These are phyloP conservation scores for Uncinocarpus reesii DNA, from an alignment of 2,329 filamentous ascomycete species.

Conservation along the genomic window DNA sequence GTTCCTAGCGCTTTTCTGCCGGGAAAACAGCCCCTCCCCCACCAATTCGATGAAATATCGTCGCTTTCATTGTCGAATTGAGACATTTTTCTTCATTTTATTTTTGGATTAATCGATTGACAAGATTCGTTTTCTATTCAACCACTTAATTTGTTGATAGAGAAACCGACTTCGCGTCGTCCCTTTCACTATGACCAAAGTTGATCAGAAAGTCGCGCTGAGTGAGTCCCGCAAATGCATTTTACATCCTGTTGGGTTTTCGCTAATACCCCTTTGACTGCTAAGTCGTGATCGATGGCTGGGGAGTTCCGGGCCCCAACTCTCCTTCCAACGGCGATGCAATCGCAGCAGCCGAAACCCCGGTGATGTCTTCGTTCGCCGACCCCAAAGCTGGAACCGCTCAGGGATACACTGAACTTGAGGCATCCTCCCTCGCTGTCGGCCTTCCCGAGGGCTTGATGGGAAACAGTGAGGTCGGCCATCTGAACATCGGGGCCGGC, in stretches of 20 bases:
- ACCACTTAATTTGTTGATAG: constrained; percentile 1
- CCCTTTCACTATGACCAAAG: constrained; percentile 48
- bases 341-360: constrained; percentile 85
- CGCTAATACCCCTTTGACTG: constrained; percentile 31
- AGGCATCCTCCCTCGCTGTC: constrained; percentile 90
- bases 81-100: neutral
- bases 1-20: constrained; percentile 1
- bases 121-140: neutral
- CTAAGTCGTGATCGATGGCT: constrained; percentile 95
- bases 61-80: constrained; percentile 2
- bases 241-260: constrained; percentile 3
- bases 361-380: constrained; percentile 81
- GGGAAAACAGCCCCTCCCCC: constrained; percentile 11
- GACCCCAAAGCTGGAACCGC: constrained; percentile 56
- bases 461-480: constrained; percentile 98
- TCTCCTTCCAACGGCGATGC: constrained; percentile 87
- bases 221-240: constrained; percentile 42
- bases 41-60: constrained; percentile 2
- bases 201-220: constrained; percentile 60
- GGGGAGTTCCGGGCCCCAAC: constrained; percentile 73
- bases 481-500: constrained; percentile 96
- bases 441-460: constrained; percentile 93
- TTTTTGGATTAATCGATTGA: neutral
- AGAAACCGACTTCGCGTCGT: constrained; percentile 3
- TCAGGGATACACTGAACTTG: constrained; percentile 82